Conservation (phyloP, 148 eudicot species). For the Diospyros lotus region DNA sequence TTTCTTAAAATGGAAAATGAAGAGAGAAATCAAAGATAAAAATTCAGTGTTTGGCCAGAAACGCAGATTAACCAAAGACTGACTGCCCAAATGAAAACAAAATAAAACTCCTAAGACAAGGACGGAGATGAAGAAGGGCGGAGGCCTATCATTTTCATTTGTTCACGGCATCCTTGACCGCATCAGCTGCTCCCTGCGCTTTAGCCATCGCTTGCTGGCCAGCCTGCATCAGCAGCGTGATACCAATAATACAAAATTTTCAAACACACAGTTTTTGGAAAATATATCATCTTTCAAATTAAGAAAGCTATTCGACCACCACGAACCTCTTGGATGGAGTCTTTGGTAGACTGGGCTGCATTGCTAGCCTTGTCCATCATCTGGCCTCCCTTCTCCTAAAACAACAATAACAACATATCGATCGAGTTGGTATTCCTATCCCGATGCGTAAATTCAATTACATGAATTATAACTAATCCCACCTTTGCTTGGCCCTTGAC, state of each 20-base stretch:
- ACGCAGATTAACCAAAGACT: too few relatives aligned
- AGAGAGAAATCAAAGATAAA: too few relatives aligned
- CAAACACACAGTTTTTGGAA: too few relatives aligned
- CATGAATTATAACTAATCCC: neutral
- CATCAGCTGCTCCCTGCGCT: constrained; percentile 52
- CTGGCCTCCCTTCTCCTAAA: constrained; percentile 56
- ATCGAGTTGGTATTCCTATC: too few relatives aligned
- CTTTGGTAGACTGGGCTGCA: constrained; percentile 56
- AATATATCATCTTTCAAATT: too few relatives aligned
- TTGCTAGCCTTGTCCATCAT: constrained; percentile 55
- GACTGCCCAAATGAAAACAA: too few relatives aligned
- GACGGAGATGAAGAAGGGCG: too few relatives aligned
- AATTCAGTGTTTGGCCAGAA: too few relatives aligned
- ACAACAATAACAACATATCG: neutral
- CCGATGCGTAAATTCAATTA: too few relatives aligned
- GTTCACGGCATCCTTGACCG: constrained; percentile 63
- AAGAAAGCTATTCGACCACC: too few relatives aligned
- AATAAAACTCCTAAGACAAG: too few relatives aligned
- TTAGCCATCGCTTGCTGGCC: constrained; percentile 48
- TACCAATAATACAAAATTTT: neutral
- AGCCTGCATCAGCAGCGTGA: constrained; percentile 26
- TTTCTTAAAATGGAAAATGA: too few relatives aligned
- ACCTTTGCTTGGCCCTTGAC: constrained; percentile 49
- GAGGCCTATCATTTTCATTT: constrained; percentile 17
- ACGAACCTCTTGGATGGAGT: constrained; percentile 38